Base-by-base conservation (phyloP, 2,329 filamentous ascomycete genomes). In the Moelleriella libera region DNA sequence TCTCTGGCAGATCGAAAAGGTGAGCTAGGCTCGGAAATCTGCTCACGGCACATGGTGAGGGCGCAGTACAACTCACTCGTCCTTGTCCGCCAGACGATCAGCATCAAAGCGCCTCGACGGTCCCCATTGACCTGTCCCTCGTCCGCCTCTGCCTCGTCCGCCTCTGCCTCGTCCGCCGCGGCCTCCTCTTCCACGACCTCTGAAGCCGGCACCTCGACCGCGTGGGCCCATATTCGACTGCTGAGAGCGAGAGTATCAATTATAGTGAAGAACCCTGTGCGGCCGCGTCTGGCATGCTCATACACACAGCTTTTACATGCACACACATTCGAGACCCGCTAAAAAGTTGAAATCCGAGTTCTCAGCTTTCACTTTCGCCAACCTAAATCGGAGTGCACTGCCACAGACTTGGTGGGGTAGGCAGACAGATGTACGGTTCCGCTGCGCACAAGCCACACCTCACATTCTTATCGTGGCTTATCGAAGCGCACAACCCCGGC, bases 401-500 rank as follows among this genome's bases (percentile, higher is more conserved):
- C 40, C 40, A 41, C 40, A 41, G 4, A 7, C 4, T 7, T 9
- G 40, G 40, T 37, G 34, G 34, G 34, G 8, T 12, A 62, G 63
- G 63, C 62, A 64, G 62, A 60, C 5, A 5, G 0, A 48, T 58
- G 53, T 59, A 57, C 41, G 41, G 41, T 14, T 28, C 46, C 37
- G n/a, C 44, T 7, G n/a, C 14, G 44, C n/a, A 14, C 34, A 46
- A 45, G 48, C 59, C 61, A 61, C 63, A 62, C 57, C 54, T n/a
- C 14, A n/a, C 10, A 30, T 30, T 50, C 59, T 67, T 67, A 67
- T 68, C 65, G 53, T 42, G 48, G 45, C 48, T 70, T 73, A 72
- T 72, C 71, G 72, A 70, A 68, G 70, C 70, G 68, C 71, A 74
- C 71, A 74, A 72, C 66, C 68, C 63, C 63, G 63, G 62, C 60